Percentiles rank a stretch among this genome's conserved stretches.
Conservation (phyloP, 2,329 filamentous ascomycete genomes). For the Emmonsia crescens region DNA sequence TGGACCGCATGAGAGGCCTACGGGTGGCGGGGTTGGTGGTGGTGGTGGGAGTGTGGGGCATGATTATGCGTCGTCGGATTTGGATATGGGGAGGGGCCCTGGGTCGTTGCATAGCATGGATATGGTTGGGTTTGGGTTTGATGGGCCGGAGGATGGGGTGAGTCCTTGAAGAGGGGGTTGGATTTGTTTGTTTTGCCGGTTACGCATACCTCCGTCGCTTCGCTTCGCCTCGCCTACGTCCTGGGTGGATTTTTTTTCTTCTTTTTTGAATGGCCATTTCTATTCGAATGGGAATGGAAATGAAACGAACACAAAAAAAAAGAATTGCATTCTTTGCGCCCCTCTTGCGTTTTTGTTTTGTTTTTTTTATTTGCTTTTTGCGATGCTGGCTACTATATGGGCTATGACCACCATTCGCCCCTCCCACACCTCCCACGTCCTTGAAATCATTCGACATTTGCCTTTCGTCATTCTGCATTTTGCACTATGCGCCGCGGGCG, state of each 20-base stretch:
- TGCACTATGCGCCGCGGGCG: not conserved
- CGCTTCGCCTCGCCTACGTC: too few relatives aligned
- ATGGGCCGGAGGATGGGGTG: constrained; percentile 13
- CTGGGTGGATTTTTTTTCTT: too few relatives aligned
- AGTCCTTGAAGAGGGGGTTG: not conserved
- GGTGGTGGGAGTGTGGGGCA: constrained; percentile 17
- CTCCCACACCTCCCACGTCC: too few relatives aligned
- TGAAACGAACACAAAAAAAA: too few relatives aligned
- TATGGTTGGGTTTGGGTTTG: constrained; percentile 35
- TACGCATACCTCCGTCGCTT: not conserved
- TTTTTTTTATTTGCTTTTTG: not conserved
- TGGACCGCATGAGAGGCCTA: constrained; percentile 31
- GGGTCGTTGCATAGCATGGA: constrained; percentile 36
- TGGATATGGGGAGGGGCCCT: constrained; percentile 32
- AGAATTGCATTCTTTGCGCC: too few relatives aligned
- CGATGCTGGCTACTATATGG: not conserved
- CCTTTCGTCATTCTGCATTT: not conserved
- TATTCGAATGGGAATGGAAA: not conserved
- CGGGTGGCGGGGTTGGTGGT: not conserved
- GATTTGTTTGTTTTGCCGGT: not conserved
- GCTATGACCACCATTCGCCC: not conserved
- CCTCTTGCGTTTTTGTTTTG: not conserved
- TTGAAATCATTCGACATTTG: too few relatives aligned
- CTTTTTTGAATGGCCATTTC: not conserved
- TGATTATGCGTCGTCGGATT: constrained; percentile 35